phyloP scores from a whole-genome alignment of 768 basidiomycete genomes.

The Mycena albidolilacea region DNA sequence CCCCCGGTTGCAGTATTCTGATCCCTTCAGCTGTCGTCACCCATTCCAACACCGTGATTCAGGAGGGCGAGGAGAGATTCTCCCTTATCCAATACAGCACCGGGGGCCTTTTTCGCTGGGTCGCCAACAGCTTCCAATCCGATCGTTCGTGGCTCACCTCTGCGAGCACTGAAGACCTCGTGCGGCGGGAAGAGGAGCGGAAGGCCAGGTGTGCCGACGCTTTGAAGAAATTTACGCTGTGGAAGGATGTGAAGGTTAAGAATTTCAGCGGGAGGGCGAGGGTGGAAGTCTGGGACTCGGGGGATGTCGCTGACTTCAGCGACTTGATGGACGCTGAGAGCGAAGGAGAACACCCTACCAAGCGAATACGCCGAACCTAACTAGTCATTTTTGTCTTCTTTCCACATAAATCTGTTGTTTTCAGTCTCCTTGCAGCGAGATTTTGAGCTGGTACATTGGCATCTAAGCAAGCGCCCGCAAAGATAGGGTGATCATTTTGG shows the following conservation, averaged over 20 bases:
- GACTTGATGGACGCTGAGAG: background rate
- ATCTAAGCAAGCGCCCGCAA: no score
- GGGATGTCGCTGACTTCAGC: background rate
- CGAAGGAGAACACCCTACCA: background rate
- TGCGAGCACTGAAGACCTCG: background rate
- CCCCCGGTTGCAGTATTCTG: no score
- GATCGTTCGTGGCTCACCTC: background rate
- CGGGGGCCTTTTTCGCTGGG: background rate
- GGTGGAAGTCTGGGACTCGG: background rate
- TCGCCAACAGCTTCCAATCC: background rate
- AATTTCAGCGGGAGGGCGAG: background rate
- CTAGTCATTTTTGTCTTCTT: no score
- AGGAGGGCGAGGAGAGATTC: no score
- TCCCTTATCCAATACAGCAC: no score
- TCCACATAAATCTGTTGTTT: no score
- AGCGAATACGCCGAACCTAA: no score
- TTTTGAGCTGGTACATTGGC: no score
- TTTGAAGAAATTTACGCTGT: background rate
- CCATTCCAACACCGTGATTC: no score
- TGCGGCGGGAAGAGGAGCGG: background rate
- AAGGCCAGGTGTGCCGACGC: background rate
- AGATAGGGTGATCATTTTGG: no score
- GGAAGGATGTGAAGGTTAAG: background rate
- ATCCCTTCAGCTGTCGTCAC: no score
- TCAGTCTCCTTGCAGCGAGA: no score